Evolutionary conservation across 148 eudicot species (phyloP).

Genomic region (Dysphania ambrosioides): DNA sequence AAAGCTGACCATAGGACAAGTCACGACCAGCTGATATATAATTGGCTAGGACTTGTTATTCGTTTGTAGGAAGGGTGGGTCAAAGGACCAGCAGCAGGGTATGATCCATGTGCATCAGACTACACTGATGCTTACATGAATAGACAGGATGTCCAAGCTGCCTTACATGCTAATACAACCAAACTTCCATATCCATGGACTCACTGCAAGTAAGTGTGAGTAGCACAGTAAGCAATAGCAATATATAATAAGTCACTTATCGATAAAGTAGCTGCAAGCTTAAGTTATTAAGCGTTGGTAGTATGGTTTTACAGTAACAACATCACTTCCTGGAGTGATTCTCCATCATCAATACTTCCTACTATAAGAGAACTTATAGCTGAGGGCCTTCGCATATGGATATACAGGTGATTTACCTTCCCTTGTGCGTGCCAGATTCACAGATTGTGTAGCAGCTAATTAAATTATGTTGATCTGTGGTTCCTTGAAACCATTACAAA

Average conservation of each 20-base stretch:
- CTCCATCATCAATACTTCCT: conserved; percentile 65
- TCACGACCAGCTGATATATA: neutral
- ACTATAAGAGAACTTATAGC: conserved; percentile 50
- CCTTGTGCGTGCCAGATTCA: no score
- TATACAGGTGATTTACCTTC: conserved; percentile 46
- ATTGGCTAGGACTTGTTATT: neutral
- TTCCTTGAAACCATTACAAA: neutral
- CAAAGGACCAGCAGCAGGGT: conserved; percentile 57
- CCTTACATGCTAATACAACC: conserved; percentile 81
- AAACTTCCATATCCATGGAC: conserved; percentile 75
- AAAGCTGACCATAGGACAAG: neutral
- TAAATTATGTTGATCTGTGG: neutral
- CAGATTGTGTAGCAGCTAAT: no score
- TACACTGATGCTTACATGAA: conserved; percentile 66
- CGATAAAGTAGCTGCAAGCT: neutral
- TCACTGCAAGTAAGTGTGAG: conserved; percentile 64
- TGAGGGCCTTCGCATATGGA: conserved; percentile 66
- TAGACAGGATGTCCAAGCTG: conserved; percentile 70
- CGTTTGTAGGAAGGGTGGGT: conserved; percentile 28
- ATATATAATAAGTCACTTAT: neutral
- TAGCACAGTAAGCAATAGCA: neutral
- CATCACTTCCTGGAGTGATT: conserved; percentile 55
- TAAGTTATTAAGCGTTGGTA: neutral
- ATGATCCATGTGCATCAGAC: conserved; percentile 66
- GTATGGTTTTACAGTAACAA: conserved; percentile 34